Evolutionary conservation across 2,329 filamentous ascomycete species (phyloP), one percentile per base, ranked within the genome.

Genomic region (Alternaria rosae): DNA sequence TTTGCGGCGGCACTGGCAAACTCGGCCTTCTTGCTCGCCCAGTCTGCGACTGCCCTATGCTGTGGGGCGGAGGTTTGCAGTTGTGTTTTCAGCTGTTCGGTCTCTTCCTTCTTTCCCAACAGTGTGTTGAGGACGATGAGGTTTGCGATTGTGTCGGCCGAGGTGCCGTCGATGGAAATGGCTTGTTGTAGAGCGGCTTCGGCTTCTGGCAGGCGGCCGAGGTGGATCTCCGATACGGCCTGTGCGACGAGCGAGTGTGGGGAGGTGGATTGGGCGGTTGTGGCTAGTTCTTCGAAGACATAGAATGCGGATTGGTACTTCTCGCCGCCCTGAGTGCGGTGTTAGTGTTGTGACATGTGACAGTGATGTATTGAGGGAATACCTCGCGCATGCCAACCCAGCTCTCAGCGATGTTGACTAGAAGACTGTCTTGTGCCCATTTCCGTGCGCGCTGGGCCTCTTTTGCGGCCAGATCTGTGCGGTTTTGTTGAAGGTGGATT

Each of bases 291-390:
- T 81, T 98, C 94, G 75, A 93, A 98, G 64, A 98, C 94, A 84
- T 99, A 98, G 82, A 97, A 98, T 17, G 94, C 91, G 76, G 95
- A 92, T 76, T 98, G 95, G 81, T 98, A 98, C 79, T 93, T 95
- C 71, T 97, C 93, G 70, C 94, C 94, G 75, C 94, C 94, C 91
- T 97, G 64, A 25, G 56, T 28, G 17, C 7, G 35, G 11, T 52
- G 47, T 63, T 61, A 83, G 67, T 47, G 42, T 21, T 20, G 48
- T 25, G n/a, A 9, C 20, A n/a, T 25, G 23, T 21, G 15, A 23
- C 6, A 23, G 2, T 17, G n/a, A 7, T 10, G 6, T 21, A 32
- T 8, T 26, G n/a, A 42, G 23, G 35, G 43, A 82, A 65, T 86
- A 95, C 93, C 80, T 94, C 84, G 79, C 95, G 87, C 80, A 98